Evolutionary conservation across 169 alveolate genomes (phyloP), one percentile per base, ranked within the genome.

Genomic region (Plasmodium gonderi): DNA sequence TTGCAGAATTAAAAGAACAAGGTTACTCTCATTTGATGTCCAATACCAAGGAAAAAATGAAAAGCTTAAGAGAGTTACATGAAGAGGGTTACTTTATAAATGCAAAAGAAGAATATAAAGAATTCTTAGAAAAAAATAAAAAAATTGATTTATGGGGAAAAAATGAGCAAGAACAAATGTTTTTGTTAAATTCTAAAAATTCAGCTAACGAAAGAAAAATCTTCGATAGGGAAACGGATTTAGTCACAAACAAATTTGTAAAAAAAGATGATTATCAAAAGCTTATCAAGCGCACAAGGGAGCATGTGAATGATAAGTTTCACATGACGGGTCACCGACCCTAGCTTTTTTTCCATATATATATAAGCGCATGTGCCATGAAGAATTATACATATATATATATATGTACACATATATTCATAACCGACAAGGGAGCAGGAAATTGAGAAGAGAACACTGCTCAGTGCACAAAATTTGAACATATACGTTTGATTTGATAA

Each of bases 31-130:
- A 44, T 85, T 36, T 69, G 23, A 17, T 72, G 42, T 45, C 54
- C 8, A 83, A 47, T n/a, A 23, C 42, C 38, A 90, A 78, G 69
- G 68, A 75, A 51, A 20, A 64, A 40, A 65, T 93, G 20, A 67
- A 89, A 81, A 95, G 97, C 44, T 94, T 96, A 51, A 83, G 97
- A 54, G 97, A 96, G 77, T 78, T 96, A 94, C 97, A 96, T 94
- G 97, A 96, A 72, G 96, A 96, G 60, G 97, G 97, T 6, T 93
- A 90, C 72, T 96, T 91, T 68, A 95, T 92, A 64, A 95, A 94
- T 67, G 91, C 94, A 64, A 92, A 95, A 75, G 87, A 95, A 51
- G 65, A 93, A 65, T 95, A 95, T 69, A 94, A 94, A 93, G 96
- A 94, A 67, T 96, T 96, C 79, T 90, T 94, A 51, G 91, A 95